Percentiles rank a stretch among this genome's conserved stretches.
phyloP scores from a whole-genome alignment of 768 basidiomycete species.

The Neoboletus subvelutipes region DNA sequence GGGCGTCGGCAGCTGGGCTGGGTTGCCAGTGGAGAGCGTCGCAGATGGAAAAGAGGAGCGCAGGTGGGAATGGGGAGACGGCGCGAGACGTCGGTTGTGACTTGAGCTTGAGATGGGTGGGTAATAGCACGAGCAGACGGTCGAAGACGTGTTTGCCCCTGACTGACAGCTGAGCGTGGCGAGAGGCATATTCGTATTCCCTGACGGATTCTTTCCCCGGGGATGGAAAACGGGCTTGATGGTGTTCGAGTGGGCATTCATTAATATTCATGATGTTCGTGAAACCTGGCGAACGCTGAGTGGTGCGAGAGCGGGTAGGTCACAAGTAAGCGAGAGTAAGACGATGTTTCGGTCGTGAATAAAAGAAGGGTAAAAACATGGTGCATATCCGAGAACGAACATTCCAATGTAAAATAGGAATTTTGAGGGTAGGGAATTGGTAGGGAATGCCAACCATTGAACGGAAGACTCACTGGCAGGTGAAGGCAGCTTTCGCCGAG shows the following conservation, averaged over 20 bases:
- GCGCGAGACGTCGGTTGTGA: not conserved
- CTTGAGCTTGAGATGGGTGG: conserved; percentile 11
- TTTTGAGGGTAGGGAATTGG: not conserved
- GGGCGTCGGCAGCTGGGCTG: too few species aligned
- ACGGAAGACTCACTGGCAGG: conserved; percentile 14
- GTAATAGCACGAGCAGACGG: conserved; percentile 17
- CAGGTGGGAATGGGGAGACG: conserved; percentile 9
- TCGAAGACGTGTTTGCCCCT: conserved; percentile 11
- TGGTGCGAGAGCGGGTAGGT: not conserved
- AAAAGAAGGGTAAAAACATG: conserved; percentile 2
- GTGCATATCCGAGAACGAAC: not conserved
- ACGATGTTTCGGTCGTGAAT: conserved; percentile 5
- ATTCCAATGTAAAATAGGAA: conserved; percentile 5
- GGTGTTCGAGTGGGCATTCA: conserved; percentile 8
- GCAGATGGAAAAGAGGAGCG: conserved; percentile 28
- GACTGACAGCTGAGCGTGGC: conserved; percentile 6
- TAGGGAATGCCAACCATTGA: conserved; percentile 2
- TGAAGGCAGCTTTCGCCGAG: conserved; percentile 6
- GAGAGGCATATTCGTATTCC: conserved; percentile 1
- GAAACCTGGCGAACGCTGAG: conserved; percentile 17
- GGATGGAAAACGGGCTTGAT: not conserved
- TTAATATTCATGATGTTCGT: conserved; percentile 27
- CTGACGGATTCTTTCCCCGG: conserved; percentile 1
- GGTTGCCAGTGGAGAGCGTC: conserved; percentile 11
- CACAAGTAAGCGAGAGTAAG: conserved; percentile 1